phyloP scores from a whole-genome alignment of 1,284 basidiomycete genomes.

The Boletus semigastroideus region DNA sequence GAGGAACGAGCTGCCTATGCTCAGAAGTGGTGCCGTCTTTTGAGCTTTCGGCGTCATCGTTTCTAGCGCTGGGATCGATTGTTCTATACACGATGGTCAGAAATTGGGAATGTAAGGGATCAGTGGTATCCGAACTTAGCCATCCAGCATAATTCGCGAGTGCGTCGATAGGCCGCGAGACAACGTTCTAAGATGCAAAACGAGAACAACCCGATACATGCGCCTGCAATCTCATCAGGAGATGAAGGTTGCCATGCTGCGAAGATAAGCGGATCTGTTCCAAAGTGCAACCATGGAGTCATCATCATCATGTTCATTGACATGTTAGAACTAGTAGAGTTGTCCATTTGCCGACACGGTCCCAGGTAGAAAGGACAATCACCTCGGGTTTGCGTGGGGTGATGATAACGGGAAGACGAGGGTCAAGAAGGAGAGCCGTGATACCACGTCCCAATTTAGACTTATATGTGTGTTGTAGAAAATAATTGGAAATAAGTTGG shows the following conservation, averaged over 20 bases:
- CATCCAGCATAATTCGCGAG: slow-evolving; percentile 58
- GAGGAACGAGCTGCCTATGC: slow-evolving; percentile 40
- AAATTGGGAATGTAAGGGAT: neutral
- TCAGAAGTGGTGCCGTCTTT: neutral
- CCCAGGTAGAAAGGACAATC: neutral
- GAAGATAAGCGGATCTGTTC: slow-evolving; percentile 68
- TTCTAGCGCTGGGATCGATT: neutral
- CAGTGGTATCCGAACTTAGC: slow-evolving; percentile 45
- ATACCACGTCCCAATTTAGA: slow-evolving; percentile 14
- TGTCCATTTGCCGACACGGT: neutral
- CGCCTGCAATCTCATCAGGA: slow-evolving; percentile 67
- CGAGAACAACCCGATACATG: slow-evolving; percentile 67
- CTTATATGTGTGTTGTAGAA: neutral
- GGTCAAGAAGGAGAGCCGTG: too few species aligned
- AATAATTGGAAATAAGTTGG: neutral
- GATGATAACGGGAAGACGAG: too few species aligned
- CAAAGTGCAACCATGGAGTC: slow-evolving; percentile 63
- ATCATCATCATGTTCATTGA: slow-evolving; percentile 43
- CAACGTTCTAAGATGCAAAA: slow-evolving; percentile 70
- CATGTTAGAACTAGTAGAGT: slow-evolving; percentile 9
- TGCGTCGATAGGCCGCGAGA: slow-evolving; percentile 53
- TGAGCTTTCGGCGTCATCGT: neutral
- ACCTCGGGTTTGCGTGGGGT: too few species aligned
- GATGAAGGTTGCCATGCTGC: slow-evolving; percentile 65
- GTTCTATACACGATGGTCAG: slow-evolving; percentile 13